Conservation (phyloP, 495 filamentous ascomycete species). For the Neurospora africana region DNA sequence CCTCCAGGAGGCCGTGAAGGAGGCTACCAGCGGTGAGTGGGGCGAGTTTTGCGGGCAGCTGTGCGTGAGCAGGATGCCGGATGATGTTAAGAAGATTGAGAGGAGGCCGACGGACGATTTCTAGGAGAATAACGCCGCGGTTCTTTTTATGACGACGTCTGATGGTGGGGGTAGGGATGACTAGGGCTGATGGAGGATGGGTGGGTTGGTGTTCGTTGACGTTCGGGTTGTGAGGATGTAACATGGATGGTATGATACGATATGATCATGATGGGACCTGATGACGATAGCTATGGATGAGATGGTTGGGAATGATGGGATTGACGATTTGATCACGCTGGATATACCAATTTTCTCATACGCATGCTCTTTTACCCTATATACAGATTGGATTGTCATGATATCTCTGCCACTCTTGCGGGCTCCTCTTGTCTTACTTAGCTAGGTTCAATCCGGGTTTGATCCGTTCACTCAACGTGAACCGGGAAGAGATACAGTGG, state of each 20-base stretch:
- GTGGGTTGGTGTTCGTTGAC: background rate
- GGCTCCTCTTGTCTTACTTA: background rate
- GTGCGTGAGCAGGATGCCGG: constrained; percentile 42
- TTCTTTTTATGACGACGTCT: background rate
- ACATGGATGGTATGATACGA: background rate
- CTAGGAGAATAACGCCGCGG: background rate
- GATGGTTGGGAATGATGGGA: background rate
- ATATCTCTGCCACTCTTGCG: background rate
- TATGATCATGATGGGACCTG: background rate
- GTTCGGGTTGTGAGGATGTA: too few species aligned
- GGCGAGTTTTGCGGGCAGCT: constrained; percentile 42
- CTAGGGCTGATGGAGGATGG: background rate
- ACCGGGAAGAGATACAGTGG: background rate
- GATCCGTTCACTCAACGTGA: background rate
- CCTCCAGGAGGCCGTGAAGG: constrained; percentile 49
- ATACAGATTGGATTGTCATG: background rate
- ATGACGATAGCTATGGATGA: background rate
- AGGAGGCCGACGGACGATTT: constrained; percentile 16
- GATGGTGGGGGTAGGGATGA: background rate
- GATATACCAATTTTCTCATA: background rate
- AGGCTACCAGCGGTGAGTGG: constrained; percentile 41
- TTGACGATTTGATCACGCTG: background rate
- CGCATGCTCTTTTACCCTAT: background rate
- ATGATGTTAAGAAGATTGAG: constrained; percentile 39
- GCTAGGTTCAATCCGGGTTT: background rate